Conservation (phyloP, 1,139 yeast species). For the Nakaseomyces sp. region DNA sequence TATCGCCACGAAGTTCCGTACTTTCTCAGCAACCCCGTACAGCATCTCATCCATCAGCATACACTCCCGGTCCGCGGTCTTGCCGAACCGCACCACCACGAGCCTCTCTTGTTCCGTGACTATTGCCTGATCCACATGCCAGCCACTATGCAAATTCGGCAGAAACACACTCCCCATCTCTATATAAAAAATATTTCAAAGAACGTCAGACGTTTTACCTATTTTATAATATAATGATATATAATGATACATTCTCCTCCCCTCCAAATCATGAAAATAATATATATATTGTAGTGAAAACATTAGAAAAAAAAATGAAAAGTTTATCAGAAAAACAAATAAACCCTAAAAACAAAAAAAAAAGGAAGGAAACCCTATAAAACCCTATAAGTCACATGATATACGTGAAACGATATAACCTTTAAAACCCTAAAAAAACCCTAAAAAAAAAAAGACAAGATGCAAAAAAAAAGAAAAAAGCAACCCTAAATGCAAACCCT, state of each 20-base stretch:
- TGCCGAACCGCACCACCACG: constrained; percentile 82
- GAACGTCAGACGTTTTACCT: too few species aligned
- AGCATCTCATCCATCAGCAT: constrained; percentile 86
- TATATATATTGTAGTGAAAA: neutral
- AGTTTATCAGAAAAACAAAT: neutral
- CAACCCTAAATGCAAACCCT: neutral
- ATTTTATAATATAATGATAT: too few species aligned
- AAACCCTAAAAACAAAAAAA: neutral
- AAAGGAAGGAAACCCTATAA: neutral
- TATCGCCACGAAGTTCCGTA: constrained; percentile 78
- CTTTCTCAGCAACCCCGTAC: constrained; percentile 70
- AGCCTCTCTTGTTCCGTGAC: constrained; percentile 73
- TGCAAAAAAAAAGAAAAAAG: too few species aligned
- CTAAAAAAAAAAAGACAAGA: too few species aligned
- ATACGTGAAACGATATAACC: too few species aligned
- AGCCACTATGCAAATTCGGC: constrained; percentile 83
- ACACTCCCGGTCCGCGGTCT: constrained; percentile 55
- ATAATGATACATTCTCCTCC: too few species aligned
- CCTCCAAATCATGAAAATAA: neutral
- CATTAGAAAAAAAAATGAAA: neutral
- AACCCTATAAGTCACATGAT: neutral
- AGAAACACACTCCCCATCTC: constrained; percentile 80
- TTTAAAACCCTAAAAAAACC: neutral
- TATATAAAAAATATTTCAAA: too few species aligned
- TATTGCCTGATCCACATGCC: constrained; percentile 96